Conservation (phyloP, 2,329 filamentous ascomycete species). For the Tolypocladium album region DNA sequence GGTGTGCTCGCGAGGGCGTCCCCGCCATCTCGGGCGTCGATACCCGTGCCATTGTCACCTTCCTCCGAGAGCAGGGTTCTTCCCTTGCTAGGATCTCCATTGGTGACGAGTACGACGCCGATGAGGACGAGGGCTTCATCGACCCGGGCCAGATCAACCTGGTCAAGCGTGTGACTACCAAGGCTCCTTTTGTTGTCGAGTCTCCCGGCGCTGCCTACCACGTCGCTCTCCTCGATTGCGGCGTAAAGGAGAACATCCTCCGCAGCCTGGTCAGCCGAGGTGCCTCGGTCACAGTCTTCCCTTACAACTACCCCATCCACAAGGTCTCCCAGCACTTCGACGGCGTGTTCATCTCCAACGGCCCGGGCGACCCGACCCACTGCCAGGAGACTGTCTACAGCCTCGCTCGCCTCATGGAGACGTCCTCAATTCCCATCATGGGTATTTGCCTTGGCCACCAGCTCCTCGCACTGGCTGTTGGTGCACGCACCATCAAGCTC, state of each 20-base stretch:
- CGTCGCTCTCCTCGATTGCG: slow-evolving; percentile 91
- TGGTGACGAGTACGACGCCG: slow-evolving; percentile 95
- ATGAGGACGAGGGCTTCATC: slow-evolving; percentile 92
- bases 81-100: slow-evolving; percentile 90
- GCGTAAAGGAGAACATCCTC: slow-evolving; percentile 99
- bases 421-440: slow-evolving; percentile 85
- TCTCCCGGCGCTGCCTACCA: slow-evolving; percentile 76
- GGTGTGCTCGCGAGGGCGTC: slow-evolving; percentile 93
- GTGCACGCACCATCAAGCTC: slow-evolving; percentile 87
- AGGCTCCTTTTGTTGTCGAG: slow-evolving; percentile 92
- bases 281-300: slow-evolving; percentile 87
- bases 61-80: slow-evolving; percentile 91
- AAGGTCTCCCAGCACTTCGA: slow-evolving; percentile 98
- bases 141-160: slow-evolving; percentile 96
- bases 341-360: slow-evolving; percentile 98
- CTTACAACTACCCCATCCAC: slow-evolving; percentile 94
- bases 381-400: slow-evolving; percentile 92
- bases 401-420: slow-evolving; percentile 81
- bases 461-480: slow-evolving; percentile 79
- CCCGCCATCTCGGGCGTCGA: slow-evolving; percentile 95
- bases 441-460: slow-evolving; percentile 98
- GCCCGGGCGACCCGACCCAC: slow-evolving; percentile 94
- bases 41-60: slow-evolving; percentile 91
- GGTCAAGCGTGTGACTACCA: slow-evolving; percentile 92
- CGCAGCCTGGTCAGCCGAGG: slow-evolving; percentile 87